A percentile compares a stretch with the other conserved stretches of the same genome.
Evolutionary conservation across 345 rosid species (phyloP).

Genomic region (Brassica nigra): DNA sequence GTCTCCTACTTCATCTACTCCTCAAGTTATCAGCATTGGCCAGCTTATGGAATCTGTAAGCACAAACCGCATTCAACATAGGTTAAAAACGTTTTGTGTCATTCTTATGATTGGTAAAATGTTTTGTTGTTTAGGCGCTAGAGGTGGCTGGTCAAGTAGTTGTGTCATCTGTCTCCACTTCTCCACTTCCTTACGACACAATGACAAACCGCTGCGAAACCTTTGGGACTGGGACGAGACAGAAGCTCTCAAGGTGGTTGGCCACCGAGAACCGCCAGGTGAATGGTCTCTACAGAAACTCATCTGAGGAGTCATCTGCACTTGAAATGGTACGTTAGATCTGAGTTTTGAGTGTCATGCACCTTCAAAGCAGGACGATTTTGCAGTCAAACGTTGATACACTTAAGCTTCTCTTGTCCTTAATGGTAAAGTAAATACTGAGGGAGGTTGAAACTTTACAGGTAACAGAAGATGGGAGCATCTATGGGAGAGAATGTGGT

Average conservation of each 20-base stretch:
- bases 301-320: not conserved
- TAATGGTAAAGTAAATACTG: not conserved
- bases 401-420: not conserved
- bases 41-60: constrained; percentile 91
- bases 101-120: constrained; percentile 21
- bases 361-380: not conserved
- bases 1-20: constrained; percentile 64
- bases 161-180: constrained; percentile 70
- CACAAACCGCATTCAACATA: not conserved
- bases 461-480: not conserved
- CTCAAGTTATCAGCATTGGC: constrained; percentile 80
- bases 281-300: constrained; percentile 17
- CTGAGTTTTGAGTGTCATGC: not conserved
- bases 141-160: constrained; percentile 97
- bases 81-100: constrained; percentile 2
- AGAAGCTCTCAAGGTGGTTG: constrained; percentile 92
- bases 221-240: constrained; percentile 71
- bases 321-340: not conserved
- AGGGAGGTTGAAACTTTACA: not conserved
- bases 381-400: not conserved
- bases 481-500: not conserved
- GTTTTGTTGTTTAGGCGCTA: constrained; percentile 62
- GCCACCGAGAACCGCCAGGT: constrained; percentile 58
- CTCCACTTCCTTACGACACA: constrained; percentile 77
- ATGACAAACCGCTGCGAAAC: constrained; percentile 89